phyloP scores from a whole-genome alignment of 1,284 basidiomycete species.

The Leucoagaricus sp. region DNA sequence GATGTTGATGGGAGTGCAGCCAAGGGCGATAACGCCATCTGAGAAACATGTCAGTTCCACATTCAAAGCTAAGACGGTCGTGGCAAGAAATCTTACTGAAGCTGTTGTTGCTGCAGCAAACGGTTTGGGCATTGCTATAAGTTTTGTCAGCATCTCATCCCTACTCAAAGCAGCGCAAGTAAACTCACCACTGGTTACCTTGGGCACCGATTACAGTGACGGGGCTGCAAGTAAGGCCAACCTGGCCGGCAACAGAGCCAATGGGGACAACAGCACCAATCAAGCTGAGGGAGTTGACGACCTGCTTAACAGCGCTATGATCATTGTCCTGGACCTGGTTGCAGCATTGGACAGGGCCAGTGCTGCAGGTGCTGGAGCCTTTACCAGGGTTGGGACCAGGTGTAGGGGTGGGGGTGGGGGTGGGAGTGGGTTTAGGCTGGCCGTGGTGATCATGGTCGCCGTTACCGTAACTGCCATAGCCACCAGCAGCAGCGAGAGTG shows the following conservation, averaged over 20 bases:
- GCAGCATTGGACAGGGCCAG: conserved; percentile 17
- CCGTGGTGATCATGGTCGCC: no score
- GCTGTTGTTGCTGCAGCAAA: conserved; percentile 15
- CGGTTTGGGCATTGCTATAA: conserved; percentile 14
- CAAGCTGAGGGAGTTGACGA: conserved; percentile 1
- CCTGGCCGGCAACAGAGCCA: conserved; percentile 4
- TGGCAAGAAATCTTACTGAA: conserved; percentile 15
- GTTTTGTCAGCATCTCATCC: not conserved
- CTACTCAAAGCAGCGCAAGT: not conserved
- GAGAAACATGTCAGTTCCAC: not conserved
- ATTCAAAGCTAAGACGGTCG: not conserved
- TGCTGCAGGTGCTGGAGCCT: conserved; percentile 1
- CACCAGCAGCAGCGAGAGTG: not conserved
- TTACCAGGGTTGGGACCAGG: not conserved
- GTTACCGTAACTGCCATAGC: not conserved
- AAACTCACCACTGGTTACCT: conserved; percentile 13
- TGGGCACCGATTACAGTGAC: conserved; percentile 13
- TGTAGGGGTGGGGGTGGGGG: not conserved
- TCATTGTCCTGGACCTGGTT: conserved; percentile 1
- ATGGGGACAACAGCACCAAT: not conserved
- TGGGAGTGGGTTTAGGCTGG: not conserved
- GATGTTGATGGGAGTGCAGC: conserved; percentile 14
- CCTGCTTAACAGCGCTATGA: not conserved
- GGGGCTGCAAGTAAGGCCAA: conserved; percentile 16
- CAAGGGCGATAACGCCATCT: conserved; percentile 16